A percentile compares a stretch with the other conserved stretches of the same genome.
Conservation (phyloP, 1,139 yeast species). For the Torulaspora globosa region DNA sequence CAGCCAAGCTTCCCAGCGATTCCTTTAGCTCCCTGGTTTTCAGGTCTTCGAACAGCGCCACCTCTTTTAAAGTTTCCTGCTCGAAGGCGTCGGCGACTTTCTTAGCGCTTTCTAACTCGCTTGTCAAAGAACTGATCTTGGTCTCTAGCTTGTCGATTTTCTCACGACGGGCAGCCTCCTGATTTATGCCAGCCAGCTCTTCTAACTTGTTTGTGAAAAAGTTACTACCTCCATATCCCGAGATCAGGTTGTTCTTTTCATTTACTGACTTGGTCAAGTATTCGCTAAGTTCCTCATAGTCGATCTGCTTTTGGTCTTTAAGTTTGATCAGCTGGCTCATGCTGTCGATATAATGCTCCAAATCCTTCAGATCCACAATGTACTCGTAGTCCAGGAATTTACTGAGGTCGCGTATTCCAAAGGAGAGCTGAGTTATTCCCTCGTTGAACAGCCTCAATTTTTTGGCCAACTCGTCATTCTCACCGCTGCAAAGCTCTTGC, state of each 20-base stretch:
- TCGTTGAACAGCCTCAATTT: constrained; percentile 53
- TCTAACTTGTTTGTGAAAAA: constrained; percentile 54
- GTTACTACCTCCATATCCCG: constrained; percentile 53
- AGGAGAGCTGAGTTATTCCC: constrained; percentile 49
- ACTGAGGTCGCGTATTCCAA: constrained; percentile 46
- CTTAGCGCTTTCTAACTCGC: constrained; percentile 61
- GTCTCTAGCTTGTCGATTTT: constrained; percentile 48
- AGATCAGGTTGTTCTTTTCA: constrained; percentile 60
- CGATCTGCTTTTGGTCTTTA: constrained; percentile 88
- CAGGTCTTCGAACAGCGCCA: constrained; percentile 75
- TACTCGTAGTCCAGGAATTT: constrained; percentile 76
- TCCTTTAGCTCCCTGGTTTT: constrained; percentile 73
- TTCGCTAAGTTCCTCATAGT: constrained; percentile 79
- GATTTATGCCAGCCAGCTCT: constrained; percentile 58
- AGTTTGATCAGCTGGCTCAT: constrained; percentile 72
- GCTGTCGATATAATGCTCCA: constrained; percentile 78
- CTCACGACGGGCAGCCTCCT: constrained; percentile 52
- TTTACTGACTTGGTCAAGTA: constrained; percentile 65
- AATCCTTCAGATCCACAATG: constrained; percentile 75
- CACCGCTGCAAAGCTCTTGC: constrained; percentile 49
- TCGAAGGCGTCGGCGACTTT: constrained; percentile 69
- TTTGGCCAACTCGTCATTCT: constrained; percentile 41
- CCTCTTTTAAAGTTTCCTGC: constrained; percentile 62
- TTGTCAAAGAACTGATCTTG: constrained; percentile 56
- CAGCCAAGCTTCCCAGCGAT: constrained; percentile 66